These are phyloP conservation scores for Gaultheria prostrata DNA, from an alignment of 148 eudicot genomes.

Conservation along the genomic window DNA sequence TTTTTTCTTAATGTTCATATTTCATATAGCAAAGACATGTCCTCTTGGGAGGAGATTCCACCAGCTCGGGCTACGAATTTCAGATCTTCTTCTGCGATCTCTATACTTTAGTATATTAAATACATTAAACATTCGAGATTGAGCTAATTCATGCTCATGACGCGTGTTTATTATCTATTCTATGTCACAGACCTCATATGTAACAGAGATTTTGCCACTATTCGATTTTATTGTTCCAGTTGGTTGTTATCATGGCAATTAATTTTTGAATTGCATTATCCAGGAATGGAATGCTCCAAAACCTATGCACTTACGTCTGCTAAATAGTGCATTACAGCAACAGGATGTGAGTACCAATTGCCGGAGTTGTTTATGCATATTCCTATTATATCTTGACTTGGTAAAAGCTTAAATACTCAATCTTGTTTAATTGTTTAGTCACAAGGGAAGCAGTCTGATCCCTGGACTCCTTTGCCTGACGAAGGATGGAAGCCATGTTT, in stretches of 20 bases:
- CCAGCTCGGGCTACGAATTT: background rate
- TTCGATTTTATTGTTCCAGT: background rate
- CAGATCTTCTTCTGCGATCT: constrained; percentile 5
- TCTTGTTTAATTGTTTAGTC: constrained; percentile 41
- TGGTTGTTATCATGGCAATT: background rate
- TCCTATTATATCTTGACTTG: background rate
- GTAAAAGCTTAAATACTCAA: background rate
- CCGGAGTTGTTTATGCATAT: constrained; percentile 6
- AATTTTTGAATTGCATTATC: constrained; percentile 20
- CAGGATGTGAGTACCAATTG: constrained; percentile 56
- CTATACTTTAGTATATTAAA: background rate
- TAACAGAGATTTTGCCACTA: background rate
- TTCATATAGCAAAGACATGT: background rate
- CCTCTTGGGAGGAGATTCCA: background rate
- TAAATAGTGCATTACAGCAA: constrained; percentile 72
- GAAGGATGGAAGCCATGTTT: constrained; percentile 86
- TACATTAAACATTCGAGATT: background rate
- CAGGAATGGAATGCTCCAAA: constrained; percentile 82
- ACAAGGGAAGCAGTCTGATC: constrained; percentile 55
- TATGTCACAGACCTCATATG: background rate
- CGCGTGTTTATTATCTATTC: background rate
- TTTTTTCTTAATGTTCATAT: background rate
- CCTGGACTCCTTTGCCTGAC: constrained; percentile 75
- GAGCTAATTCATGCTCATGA: background rate
- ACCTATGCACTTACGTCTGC: constrained; percentile 69